Evolutionary conservation across 805 yeast species (phyloP).

Genomic region (Zygosaccharomyces bailii): DNA sequence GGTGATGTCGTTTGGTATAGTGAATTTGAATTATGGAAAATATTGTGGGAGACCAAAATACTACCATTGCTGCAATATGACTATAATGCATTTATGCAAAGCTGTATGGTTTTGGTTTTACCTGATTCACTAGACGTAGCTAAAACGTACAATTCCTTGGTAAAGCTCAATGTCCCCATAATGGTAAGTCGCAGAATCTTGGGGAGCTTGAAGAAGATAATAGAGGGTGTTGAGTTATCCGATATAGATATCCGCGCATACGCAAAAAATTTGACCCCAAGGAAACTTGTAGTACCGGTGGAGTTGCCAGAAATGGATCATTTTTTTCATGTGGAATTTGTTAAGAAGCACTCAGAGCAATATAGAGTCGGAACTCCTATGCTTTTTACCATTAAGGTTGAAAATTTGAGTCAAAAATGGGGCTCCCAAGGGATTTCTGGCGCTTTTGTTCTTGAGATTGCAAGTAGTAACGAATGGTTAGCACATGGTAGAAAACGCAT

Average conservation of each 20-base stretch:
- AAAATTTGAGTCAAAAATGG: slow-evolving; percentile 26
- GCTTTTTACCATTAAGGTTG: slow-evolving; percentile 17
- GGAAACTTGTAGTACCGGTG: slow-evolving; percentile 28
- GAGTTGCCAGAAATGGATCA: slow-evolving; percentile 27
- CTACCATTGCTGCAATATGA: slow-evolving; percentile 25
- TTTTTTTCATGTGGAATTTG: slow-evolving; percentile 25
- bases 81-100: slow-evolving; percentile 20
- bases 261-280: slow-evolving; percentile 20
- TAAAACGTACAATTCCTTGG: slow-evolving; percentile 1
- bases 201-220: slow-evolving; percentile 19
- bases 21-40: slow-evolving; percentile 25
- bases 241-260: slow-evolving; percentile 27
- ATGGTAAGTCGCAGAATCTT: slow-evolving; percentile 20
- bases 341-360: background rate
- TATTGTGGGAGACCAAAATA: slow-evolving; percentile 26
- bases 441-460: slow-evolving; percentile 45
- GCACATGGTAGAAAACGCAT: slow-evolving; percentile 67
- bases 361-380: slow-evolving; percentile 24
- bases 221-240: slow-evolving; percentile 20
- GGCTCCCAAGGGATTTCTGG: slow-evolving; percentile 5
- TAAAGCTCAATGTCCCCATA: slow-evolving; percentile 11
- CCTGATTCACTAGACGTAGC: slow-evolving; percentile 6
- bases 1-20: slow-evolving; percentile 29
- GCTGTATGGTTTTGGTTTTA: slow-evolving; percentile 12
- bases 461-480: slow-evolving; percentile 69